Base-by-base conservation (phyloP, 768 basidiomycete species). In the Holtermanniella nyarrowii region DNA sequence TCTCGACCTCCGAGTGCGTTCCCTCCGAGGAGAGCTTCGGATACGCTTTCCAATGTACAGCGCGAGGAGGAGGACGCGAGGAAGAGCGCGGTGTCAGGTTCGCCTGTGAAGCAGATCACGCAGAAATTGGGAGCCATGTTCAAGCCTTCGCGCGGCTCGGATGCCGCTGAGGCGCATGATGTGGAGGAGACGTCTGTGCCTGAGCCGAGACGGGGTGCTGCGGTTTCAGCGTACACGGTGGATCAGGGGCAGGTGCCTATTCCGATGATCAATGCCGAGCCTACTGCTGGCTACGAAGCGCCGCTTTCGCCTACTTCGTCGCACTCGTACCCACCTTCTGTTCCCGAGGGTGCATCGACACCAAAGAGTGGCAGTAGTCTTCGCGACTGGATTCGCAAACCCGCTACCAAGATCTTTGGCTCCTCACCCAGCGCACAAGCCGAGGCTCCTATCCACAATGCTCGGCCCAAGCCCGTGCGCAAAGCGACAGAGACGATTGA, bases 351-450 rank as follows among this genome's bases (percentile, higher is more conserved):
- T 16, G 31, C 7, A 7, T 7, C 31, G 10, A 37, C 31, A 37
- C 31, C 31, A 16, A 7, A 16, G 10, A n/a, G n/a, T n/a, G n/a
- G n/a, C n/a, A 37, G 31, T 16, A 37, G 16, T 16, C 16, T 37
- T 4, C 52, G 53, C 14, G 51, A 46, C 5, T 67, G 65, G 65
- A 57, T 68, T 11, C 53, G 53, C 25, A 68, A 68, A 44, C 66
- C 66, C 5, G 54, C 56, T 14, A 40, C 58, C 18, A 61, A 58
- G 43, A 46, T 63, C 4, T 55, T 68, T 27, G 59, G 61, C 7
- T 44, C 61, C 1, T 60, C 61, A 2, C 57, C 61, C 10, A n/a
- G n/a, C n/a, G n/a, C n/a, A n/a, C n/a, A n/a, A n/a, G n/a, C n/a
- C n/a, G n/a, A n/a, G n/a, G n/a, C n/a, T n/a, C n/a, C n/a, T n/a